Evolutionary conservation across 495 filamentous ascomycete species (phyloP), one percentile per base, ranked within the genome.

Genomic region (Pyrenula massariospora): DNA sequence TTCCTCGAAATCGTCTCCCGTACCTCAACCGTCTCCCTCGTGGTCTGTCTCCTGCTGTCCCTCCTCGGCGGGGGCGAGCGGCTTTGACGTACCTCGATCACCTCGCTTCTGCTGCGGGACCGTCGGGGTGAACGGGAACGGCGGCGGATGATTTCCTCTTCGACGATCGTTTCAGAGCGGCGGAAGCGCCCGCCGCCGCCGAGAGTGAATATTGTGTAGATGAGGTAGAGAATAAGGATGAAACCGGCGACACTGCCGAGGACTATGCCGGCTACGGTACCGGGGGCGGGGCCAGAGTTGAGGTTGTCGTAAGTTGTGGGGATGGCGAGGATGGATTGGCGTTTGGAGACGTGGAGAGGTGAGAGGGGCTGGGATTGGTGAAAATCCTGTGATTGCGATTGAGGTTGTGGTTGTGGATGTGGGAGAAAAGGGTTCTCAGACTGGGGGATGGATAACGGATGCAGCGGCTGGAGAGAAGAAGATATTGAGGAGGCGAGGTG

Each of bases 181-280:
- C 53, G 59, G 24, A 67, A 63, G 10, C 64, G 63, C 2, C 63
- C 51, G 0, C 65, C 67, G 36, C 70, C 68, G 2, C 77, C 75
- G n/a, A 79, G 68, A 61, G 76, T 77, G 60, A 89, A 69, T 56
- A 78, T 82, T 22, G 79, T 79, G 69, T 86, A 91, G 62, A 94
- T 66, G 0, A 93, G 74, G 74, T 82, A 89, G 36, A 93, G 74
- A 25, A 91, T 55, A 1, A 96, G 73, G 15, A 92, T 63, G 72
- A 95, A 91, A 55, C 86, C 90, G n/a, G 73, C 80, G n/a, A 95
- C 84, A 52, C 80, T 78, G 60, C 91, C 91, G 25, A 96, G 79
- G 22, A 89, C 82, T 54, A 94, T 92, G 58, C 89, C 91, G 12
- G 77, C 89, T n/a, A 95, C 80, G 20, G 82, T 79, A 36, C 89